Evolutionary conservation across 2,329 filamentous ascomycete species (phyloP).

Genomic region (Botrytis fabae): DNA sequence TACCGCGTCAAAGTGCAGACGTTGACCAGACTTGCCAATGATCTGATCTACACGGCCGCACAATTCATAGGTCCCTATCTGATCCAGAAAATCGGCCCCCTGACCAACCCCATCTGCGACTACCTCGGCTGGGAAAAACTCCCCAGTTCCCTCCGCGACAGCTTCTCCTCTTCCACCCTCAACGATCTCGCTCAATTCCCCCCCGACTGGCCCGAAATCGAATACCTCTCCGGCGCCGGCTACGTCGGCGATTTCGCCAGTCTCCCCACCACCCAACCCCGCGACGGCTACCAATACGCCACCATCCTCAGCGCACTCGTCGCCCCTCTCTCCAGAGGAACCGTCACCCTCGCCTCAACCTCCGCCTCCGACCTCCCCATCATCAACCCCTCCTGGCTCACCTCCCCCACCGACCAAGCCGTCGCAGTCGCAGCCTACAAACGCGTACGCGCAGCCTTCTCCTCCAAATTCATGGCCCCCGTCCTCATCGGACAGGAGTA

Average conservation of each 20-base stretch:
- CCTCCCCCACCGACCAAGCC: conserved; percentile 46
- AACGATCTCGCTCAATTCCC: conserved; percentile 42
- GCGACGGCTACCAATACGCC: conserved; percentile 4
- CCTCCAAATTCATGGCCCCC: conserved; percentile 13
- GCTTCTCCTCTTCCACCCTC: neutral
- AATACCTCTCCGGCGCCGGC: conserved; percentile 40
- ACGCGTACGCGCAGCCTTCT: conserved; percentile 43
- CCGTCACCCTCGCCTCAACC: conserved; percentile 43
- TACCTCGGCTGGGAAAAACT: conserved; percentile 44
- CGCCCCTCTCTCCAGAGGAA: conserved; percentile 47
- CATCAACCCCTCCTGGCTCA: conserved; percentile 49
- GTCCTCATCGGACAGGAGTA: conserved; percentile 30
- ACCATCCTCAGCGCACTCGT: conserved; percentile 8
- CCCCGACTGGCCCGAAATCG: conserved; percentile 29
- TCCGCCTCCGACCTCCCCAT: conserved; percentile 42
- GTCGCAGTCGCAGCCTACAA: conserved; percentile 47
- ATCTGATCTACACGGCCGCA: conserved; percentile 4
- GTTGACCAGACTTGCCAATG: neutral
- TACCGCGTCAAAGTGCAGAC: conserved; percentile 6
- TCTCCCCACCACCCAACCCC: neutral
- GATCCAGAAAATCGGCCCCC: neutral
- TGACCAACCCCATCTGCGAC: conserved; percentile 28
- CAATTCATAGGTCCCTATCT: neutral
- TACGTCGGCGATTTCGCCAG: conserved; percentile 3
- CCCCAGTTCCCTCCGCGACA: neutral